Base-by-base conservation (phyloP, 768 basidiomycete genomes). In the Punctularia strigosozonata region DNA sequence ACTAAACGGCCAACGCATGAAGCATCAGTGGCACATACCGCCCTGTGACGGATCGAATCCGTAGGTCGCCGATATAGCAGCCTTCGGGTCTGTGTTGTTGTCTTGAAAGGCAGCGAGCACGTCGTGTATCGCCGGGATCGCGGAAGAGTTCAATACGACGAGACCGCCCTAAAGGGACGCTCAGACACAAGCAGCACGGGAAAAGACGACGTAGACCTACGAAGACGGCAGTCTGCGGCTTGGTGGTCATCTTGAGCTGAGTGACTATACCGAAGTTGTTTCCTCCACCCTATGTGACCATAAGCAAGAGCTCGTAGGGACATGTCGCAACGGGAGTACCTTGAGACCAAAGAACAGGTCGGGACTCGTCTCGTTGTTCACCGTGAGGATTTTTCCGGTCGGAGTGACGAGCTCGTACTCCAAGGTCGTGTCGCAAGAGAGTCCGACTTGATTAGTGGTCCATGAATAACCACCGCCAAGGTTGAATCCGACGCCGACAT, bases 391-490 rank as follows among this genome's bases (percentile, higher is more conserved):
- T 5, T 25, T 40, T 4, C 46, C 46, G 26, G 36, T 41, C 8
- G 46, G 44, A n/a, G 37, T 15, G 12, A 47, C 46, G 18, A 47
- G 37, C 38, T 47, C 46, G 33, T 40, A 47, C 18, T 31, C 39
- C 32, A 41, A 18, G 33, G 45, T 26, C 5, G 37, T 47, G 33
- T 47, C 46, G 25, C 44, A 25, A 3, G 44, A 42, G 6, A 47
- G 32, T 4, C 46, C 46, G 25, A 38, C 32, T 25, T 43, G 43
- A 33, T 40, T 47, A 6, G 45, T 39, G 23, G 28, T 26, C 31
- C 30, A 43, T 18, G 46, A 47, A 32, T 42, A 47, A 8, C 46
- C 46, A n/a, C n/a, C n/a, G n/a, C n/a, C n/a, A n/a, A n/a, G n/a
- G n/a, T n/a, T n/a, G n/a, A n/a, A n/a, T n/a, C n/a, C n/a, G n/a